Evolutionary conservation across 371 early-diverging fungal genomes (phyloP).

Genomic region (Rhizopus sp.): DNA sequence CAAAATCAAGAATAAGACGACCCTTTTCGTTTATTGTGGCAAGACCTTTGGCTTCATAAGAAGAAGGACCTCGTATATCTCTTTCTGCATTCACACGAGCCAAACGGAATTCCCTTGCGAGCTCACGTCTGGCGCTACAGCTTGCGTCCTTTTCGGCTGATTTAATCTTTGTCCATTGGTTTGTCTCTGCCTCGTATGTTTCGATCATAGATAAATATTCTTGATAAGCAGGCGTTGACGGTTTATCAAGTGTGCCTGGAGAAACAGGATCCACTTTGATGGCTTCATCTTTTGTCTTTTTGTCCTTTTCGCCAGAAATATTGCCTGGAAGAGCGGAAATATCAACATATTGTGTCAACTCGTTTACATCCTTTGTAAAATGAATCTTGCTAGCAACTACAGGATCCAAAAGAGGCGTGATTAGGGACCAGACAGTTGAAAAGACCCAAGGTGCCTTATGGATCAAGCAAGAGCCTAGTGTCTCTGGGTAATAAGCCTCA

Average conservation of each 20-base stretch:
- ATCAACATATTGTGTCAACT: conserved; percentile 66
- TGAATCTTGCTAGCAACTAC: conserved; percentile 84
- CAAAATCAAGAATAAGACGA: conserved; percentile 29
- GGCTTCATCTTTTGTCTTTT: conserved; percentile 32
- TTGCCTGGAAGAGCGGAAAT: conserved; percentile 30
- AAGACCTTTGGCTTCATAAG: conserved; percentile 29
- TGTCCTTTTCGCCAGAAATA: conserved; percentile 31
- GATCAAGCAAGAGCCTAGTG: conserved; percentile 74
- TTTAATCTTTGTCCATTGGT: conserved; percentile 29
- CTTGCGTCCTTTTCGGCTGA: background rate
- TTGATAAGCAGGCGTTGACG: conserved; percentile 21
- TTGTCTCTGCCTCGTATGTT: conserved; percentile 25
- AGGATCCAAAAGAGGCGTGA: conserved; percentile 82
- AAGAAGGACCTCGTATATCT: conserved; percentile 28
- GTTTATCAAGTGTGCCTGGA: conserved; percentile 29
- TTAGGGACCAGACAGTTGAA: conserved; percentile 69
- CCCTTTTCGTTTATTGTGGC: conserved; percentile 13
- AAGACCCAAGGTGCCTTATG: conserved; percentile 89
- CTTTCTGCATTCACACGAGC: conserved; percentile 25
- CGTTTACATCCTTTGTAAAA: conserved; percentile 66
- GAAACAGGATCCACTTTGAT: conserved; percentile 21
- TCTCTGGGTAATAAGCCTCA: conserved; percentile 90
- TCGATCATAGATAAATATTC: conserved; percentile 23
- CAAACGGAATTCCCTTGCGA: conserved; percentile 31
- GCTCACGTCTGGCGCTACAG: conserved; percentile 15